These are phyloP conservation scores for Eucalyptus erythrocorys DNA, from an alignment of 345 rosid species.

Conservation along the genomic window DNA sequence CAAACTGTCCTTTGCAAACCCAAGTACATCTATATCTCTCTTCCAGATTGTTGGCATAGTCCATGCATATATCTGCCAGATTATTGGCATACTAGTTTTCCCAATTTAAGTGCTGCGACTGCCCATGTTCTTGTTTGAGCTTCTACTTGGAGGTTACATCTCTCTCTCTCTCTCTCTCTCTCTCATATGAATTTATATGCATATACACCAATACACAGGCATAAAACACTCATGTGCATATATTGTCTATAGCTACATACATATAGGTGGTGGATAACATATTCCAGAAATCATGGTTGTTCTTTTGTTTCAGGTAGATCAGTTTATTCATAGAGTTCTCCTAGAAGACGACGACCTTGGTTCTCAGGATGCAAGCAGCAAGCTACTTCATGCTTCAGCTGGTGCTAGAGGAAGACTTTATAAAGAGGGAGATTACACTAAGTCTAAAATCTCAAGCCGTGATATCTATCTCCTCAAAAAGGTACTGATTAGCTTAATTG, in stretches of 20 bases:
- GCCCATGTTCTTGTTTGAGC: neutral
- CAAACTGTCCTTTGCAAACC: neutral
- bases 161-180: neutral
- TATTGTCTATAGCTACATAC: neutral
- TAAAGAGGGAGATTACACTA: slow-evolving; percentile 65
- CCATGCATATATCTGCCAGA: neutral
- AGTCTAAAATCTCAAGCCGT: slow-evolving; percentile 42
- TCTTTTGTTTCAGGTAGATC: slow-evolving; percentile 51
- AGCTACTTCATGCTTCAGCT: slow-evolving; percentile 48
- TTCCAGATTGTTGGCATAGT: neutral
- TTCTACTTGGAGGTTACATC: neutral
- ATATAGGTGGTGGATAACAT: neutral
- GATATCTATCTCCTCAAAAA: slow-evolving; percentile 56
- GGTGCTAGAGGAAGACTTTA: slow-evolving; percentile 71
- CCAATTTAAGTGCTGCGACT: neutral
- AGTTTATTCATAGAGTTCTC: slow-evolving; percentile 66
- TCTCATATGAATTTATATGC: neutral
- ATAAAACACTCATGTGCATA: neutral
- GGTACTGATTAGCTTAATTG: slow-evolving; percentile 10
- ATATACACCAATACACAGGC: neutral
- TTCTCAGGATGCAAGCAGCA: slow-evolving; percentile 16
- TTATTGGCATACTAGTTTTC: neutral
- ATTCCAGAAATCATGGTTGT: neutral
- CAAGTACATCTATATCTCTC: neutral
- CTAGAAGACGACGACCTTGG: slow-evolving; percentile 65